Evolutionary conservation across 192 early-diverging fungal genomes (phyloP), one percentile per base, ranked within the genome.

Genomic region (Coemansia sp.): DNA sequence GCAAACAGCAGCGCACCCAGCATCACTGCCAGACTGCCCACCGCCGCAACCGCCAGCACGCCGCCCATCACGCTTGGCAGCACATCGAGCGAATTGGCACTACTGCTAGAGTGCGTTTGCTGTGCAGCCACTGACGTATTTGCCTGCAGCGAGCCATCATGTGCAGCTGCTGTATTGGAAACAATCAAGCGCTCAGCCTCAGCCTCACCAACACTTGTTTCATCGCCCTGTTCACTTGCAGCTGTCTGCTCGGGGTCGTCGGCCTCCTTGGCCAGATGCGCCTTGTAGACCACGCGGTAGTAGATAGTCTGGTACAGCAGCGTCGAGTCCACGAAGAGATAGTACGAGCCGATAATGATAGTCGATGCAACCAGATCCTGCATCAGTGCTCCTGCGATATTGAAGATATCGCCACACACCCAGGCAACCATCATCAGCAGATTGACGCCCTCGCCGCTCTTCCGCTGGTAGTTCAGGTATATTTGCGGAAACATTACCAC

Each of bases 401-500:
- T 90, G 76, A 92, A 88, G 10, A 92, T 68, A 64, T 95, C 93
- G 40, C 91, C 93, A 6, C 88, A 69, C 5, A 92, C 72, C 93
- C 93, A 95, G 51, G 92, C 87, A 37, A 88, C 66, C 61, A 92
- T 78, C 74, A 93, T 93, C 5, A 74, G 62, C 56, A 91, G 65
- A 26, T 90, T 93, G 11, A 95, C 72, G 16, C 90, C 90, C 57
- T 91, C 90, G 42, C 91, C 90, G 72, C 86, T 90, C 68, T 92
- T 88, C 36, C 90, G 84, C 71, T 76, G 71, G 81, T 92, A 93
- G 80, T 93, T 95, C 65, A 87, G 84, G 66, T 77, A 89, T 37
- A 95, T 78, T 84, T 95, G 92, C 16, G 93, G 93, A 48, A 88
- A 85, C 83, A 91, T 92, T 60, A 94, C 93, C 8, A 92, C 84